phyloP scores from a whole-genome alignment of 2,329 filamentous ascomycete genomes.

The Sphaerostilbella broomeana region DNA sequence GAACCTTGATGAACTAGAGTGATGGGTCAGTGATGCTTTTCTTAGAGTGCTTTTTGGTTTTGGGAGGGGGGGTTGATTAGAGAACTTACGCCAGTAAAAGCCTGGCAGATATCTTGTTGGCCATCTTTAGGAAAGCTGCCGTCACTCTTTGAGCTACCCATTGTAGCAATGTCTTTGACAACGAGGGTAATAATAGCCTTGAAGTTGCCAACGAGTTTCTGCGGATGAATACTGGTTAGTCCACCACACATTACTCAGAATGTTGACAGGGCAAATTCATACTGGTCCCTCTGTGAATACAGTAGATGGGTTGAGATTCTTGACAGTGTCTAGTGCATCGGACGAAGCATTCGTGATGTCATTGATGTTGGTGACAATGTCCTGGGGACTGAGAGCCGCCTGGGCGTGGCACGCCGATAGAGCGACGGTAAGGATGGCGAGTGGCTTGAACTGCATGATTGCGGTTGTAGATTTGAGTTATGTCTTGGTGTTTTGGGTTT shows the following conservation, averaged over 20 bases:
- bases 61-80: too few relatives aligned
- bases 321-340: not conserved
- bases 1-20: not conserved
- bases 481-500: too few relatives aligned
- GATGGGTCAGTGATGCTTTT: too few relatives aligned
- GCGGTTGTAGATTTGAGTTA: not conserved
- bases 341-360: not conserved
- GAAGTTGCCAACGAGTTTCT: not conserved
- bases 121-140: not conserved
- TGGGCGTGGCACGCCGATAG: not conserved
- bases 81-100: not conserved
- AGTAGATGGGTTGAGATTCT: not conserved
- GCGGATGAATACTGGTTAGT: too few relatives aligned
- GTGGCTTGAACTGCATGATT: constrained; percentile 6
- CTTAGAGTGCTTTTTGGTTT: too few relatives aligned
- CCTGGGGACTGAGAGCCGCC: not conserved
- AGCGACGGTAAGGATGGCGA: not conserved
- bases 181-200: not conserved
- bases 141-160: not conserved
- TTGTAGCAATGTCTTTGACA: not conserved
- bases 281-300: not conserved
- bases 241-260: not conserved
- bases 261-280: not conserved
- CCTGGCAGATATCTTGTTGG: not conserved
- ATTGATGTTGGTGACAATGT: not conserved